Evolutionary conservation across 495 filamentous ascomycete species (phyloP), one percentile per base, ranked within the genome.

Genomic region (Aspergillus egyptiacus): DNA sequence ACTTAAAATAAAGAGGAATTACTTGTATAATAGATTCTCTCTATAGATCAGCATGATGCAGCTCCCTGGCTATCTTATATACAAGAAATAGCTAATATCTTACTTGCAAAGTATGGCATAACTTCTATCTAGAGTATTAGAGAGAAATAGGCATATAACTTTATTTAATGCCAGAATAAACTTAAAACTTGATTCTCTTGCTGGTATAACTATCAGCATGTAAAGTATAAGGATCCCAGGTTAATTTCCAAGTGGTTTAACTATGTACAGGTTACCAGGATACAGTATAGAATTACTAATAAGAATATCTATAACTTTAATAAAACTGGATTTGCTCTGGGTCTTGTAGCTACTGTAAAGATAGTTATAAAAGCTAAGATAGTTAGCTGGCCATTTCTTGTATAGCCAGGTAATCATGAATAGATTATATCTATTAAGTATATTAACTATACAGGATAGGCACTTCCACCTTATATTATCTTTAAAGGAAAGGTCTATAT

Each of bases 301-400:
- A 25, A 40, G 20, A 13, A 40, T 24, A 25, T 46, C 20, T 46
- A 34, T 22, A 46, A 34, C 14, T 22, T 33, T 34, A 46, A 42
- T 42, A 17, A 42, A n/a, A 27, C 11, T 30, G 15, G 25, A 2
- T 42, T 42, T 30, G 15, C 22, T 24, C 3, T 40, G 17, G 11
- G 19, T 5, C 2, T 42, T 28, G 30, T 42, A 28, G 14, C 7
- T 10, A 46, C 28, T 46, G 34, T 27, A 6, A 31, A 45, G 23
- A 32, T 45, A 45, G 11, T 31, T 46, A 46, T 13, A 7, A 33
- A 9, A 19, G 20, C 8, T 33, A 34, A 34, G 10, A 42, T 42
- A 27, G 6, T 3, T 22, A 23, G 7, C 3, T 18, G 23, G 13
- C 17, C 19, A 19, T 41, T 5, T 41, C 14, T 28, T 42, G 11